Evolutionary conservation across 2,329 filamentous ascomycete genomes (phyloP).

Genomic region (Claviceps digitariae): DNA sequence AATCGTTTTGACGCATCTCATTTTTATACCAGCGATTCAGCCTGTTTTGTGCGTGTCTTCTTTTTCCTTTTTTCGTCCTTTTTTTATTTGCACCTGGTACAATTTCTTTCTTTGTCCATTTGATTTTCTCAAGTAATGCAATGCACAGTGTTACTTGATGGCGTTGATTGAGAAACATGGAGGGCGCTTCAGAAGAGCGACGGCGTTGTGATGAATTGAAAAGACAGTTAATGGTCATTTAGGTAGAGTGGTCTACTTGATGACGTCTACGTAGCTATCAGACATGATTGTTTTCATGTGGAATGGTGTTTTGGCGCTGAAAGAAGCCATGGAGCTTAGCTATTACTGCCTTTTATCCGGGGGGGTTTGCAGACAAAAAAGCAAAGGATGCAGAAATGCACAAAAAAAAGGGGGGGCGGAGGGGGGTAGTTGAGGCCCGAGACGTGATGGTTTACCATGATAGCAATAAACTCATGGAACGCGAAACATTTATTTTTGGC

Average conservation of each 20-base stretch:
- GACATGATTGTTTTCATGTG: background rate
- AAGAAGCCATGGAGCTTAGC: background rate
- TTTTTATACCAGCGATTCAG: conserved; percentile 6
- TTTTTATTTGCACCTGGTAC: background rate
- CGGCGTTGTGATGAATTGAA: conserved; percentile 7
- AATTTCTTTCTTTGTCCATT: background rate
- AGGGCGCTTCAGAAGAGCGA: conserved; percentile 2
- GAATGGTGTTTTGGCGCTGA: background rate
- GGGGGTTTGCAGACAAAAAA: background rate
- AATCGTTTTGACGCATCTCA: conserved; percentile 7
- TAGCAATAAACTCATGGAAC: background rate
- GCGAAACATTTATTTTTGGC: background rate
- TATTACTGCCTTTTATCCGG: background rate
- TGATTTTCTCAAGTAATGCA: background rate
- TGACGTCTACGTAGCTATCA: background rate
- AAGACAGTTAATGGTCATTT: background rate
- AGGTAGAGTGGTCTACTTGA: background rate
- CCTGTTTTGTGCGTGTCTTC: conserved; percentile 7
- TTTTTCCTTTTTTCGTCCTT: background rate
- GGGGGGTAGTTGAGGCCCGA: background rate
- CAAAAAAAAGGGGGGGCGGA: background rate
- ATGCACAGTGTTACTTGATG: conserved; percentile 3
- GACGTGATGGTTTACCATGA: background rate
- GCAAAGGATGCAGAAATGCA: background rate
- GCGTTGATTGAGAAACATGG: conserved; percentile 13